Base-by-base conservation (phyloP, 106 monocot genomes). In the Acanthochlamys bracteata region DNA sequence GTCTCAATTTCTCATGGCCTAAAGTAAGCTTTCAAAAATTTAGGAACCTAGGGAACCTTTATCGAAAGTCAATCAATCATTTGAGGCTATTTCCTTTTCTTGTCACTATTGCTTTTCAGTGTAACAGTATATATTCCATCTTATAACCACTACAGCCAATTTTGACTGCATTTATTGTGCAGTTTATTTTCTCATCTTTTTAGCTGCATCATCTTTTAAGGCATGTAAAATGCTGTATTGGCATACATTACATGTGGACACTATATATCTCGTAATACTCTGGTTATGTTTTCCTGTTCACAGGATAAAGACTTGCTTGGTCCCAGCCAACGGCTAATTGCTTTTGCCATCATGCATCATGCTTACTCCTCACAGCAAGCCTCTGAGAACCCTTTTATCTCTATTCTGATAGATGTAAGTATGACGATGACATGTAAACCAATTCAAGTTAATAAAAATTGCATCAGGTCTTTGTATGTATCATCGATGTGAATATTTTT, bases 361-460 rank as follows among this genome's bases (percentile, higher is more conserved):
- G 66, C 74, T 39, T 90, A 84, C 73, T 79, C 81, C 45, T 84
- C 90, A 64, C 79, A 78, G 40, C 75, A 73, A 4, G 42, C 66
- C 24, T 79, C 82, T 59, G 76, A 71, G 25, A 90, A 87, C 45
- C 95, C 95, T 24, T 95, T 90, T 71, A 56, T 80, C 51, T 74
- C 84, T 24, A 56, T 78, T 59, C 76, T 95, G 39, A 71, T 90
- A 68, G 71, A 79, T 68, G 95, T 95, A 76, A 90, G 88, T 65
- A 64, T 70, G 4, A 40, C 33, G 27, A 20, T 39, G 11, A 51
- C 24, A 26, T 65, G 12, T 26, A 0, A 16, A 8, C 16, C 14
- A 16, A 25, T 65, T 17, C 26, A 65, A 55, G 15, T 55, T 11
- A 16, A 6, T 19, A 54, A 7, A 16, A 19, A 54, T 4, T 10